Base-by-base conservation (phyloP, 2,329 filamentous ascomycete genomes). In the Lasiodiplodia gonubiensis region DNA sequence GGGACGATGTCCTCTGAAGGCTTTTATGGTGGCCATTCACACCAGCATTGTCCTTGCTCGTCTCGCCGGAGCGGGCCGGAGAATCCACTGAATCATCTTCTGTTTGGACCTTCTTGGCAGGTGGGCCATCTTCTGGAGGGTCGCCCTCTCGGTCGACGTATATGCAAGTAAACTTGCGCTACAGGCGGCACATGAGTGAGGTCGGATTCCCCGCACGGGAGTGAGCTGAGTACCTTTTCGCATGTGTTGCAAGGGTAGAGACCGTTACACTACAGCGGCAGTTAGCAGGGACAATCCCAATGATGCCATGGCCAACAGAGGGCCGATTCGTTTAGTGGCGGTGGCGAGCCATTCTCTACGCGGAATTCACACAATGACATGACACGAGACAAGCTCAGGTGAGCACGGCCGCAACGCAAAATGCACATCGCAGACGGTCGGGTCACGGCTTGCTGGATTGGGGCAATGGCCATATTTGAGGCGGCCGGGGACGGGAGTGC, bases 221-320 rank as follows among this genome's bases (percentile, higher is more conserved):
- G 33, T 23, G 30, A 30, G 35, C 84, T 74, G 23, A 73, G 78
- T 74, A 86, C 83, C 77, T 86, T 88, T 53, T 80, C 78, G 76
- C 88, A 90, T 27, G 85, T 86, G 68, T 82, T 83, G 76, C 88
- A 90, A 46, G 86, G 87, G 63, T 80, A 81, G 55, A 81, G 73
- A 30, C 86, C 87, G 76, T 89, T 86, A 76, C 87, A 89, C 87
- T 89, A 70, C 59, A 46, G 37, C 30, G 55, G 21, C 16, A 35
- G 61, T 68, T 48, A 66, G 67, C 33, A 23, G 59, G n/a, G 23
- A 16, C 49, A 18, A 12, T 42, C 23, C 37, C 23, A 12, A 18
- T 37, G 35, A 27, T 46, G 33, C 49, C 42, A 30, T 51, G 42
- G 46, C 57, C 55, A 46, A 42, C 42, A 33, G 53, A 25, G 2